Conservation (phyloP, 495 filamentous ascomycete species). For the Trichoderma virens region DNA sequence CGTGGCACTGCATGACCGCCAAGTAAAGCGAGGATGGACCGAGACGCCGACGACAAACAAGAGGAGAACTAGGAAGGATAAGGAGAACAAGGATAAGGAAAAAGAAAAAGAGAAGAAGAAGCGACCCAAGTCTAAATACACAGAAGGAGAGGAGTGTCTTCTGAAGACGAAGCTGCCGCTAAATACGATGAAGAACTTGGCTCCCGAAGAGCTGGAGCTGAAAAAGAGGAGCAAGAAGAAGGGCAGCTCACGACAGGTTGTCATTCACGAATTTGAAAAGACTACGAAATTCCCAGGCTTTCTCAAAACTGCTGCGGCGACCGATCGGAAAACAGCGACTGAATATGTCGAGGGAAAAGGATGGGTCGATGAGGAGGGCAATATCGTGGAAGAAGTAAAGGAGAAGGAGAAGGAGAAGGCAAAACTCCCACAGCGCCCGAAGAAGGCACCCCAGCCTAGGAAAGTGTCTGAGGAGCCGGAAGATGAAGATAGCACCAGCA, state of each 20-base stretch:
- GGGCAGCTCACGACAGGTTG: constrained; percentile 40
- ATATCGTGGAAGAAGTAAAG: constrained; percentile 55
- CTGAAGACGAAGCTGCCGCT: constrained; percentile 72
- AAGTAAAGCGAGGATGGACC: constrained; percentile 89
- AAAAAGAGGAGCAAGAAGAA: constrained; percentile 51
- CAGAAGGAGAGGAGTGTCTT: constrained; percentile 67
- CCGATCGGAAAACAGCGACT: constrained; percentile 24
- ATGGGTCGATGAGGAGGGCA: constrained; percentile 77
- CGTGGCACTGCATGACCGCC: constrained; percentile 62
- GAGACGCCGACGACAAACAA: constrained; percentile 44
- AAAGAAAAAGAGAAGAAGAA: constrained; percentile 50
- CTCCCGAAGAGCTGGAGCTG: constrained; percentile 32
- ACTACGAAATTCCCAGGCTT: constrained; percentile 73
- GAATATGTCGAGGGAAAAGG: constrained; percentile 73
- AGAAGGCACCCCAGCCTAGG: constrained; percentile 14
- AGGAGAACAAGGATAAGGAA: constrained; percentile 40
- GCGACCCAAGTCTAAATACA: constrained; percentile 64
- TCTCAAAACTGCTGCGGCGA: constrained; percentile 43
- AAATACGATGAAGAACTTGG: constrained; percentile 35
- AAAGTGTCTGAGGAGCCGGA: constrained; percentile 15
- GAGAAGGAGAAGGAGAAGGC: constrained; percentile 15
- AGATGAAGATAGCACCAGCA: constrained; percentile 26
- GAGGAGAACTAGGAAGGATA: constrained; percentile 43
- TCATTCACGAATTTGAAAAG: constrained; percentile 77
- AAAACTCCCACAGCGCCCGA: constrained; percentile 4